Evolutionary conservation across 75 land plant species (phyloP), one percentile per base, ranked within the genome.

Genomic region (Pinus taeda): DNA sequence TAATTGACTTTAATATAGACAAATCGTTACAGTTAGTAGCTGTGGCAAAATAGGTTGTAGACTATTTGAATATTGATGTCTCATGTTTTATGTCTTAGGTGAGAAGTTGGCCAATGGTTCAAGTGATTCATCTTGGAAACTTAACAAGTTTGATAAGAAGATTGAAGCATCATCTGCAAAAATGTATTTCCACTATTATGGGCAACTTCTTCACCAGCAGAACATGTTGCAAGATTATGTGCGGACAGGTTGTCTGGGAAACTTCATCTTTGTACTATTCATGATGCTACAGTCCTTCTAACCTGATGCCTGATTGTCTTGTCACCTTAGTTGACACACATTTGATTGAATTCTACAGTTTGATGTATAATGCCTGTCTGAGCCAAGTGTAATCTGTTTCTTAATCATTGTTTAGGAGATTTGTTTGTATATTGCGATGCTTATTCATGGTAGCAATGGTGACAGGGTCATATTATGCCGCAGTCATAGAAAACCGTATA

Each of bases 181-280:
- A 79, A 92, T 96, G 94, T 96, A 96, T 71, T 96, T 96, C 73
- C 99, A 96, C 81, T 96, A 94, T 65, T 96, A 96, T 86, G 97
- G 99, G 37, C 99, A 96, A 78, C 88, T 96, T 53, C 83, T 94
- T 58, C 99, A 94, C 71, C 97, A 96, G 83, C 99, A 96, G 75
- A 96, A 96, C 79, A 96, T 96, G 99, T 57, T 96, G 45, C 99
- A 96, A 82, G 99, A 96, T 80, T 96, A 93, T 85, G 97, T 96
- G 78, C 86, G 99, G 75, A 94, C 99, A 94, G 99, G 99, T 96
- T 71, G 78, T 62, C 57, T 65, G 13, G 57, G n/a, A 36, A 71
- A 22, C 60, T 83, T 30, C 57, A 14, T 24, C 17, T 15, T 3
- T 65, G 36, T 81, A 26, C 53, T 37, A 36, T 73, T 74, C 7